These are phyloP conservation scores for Lophium mytilinum DNA, from an alignment of 495 filamentous ascomycete species.

Conservation along the genomic window DNA sequence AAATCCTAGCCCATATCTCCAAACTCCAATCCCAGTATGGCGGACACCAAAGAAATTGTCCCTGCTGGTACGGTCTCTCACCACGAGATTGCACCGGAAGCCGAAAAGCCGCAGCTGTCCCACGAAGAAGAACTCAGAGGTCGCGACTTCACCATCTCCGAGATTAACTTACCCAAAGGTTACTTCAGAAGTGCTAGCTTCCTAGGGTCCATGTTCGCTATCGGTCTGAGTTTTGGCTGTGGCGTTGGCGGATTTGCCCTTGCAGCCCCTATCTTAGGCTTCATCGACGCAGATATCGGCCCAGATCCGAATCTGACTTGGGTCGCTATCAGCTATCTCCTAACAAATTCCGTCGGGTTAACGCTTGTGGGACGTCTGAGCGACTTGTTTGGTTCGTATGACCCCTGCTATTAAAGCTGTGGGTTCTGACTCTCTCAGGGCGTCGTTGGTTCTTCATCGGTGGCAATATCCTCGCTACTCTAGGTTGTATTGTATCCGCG, in stretches of 20 bases:
- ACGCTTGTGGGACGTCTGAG: constrained; percentile 29
- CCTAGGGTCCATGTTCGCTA: constrained; percentile 23
- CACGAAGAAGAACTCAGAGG: constrained; percentile 16
- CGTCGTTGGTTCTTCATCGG: constrained; percentile 28
- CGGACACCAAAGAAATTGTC: background rate
- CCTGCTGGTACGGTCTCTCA: constrained; percentile 4
- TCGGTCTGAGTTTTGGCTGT: constrained; percentile 17
- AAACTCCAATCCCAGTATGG: background rate
- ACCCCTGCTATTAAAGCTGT: background rate
- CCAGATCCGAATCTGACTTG: constrained; percentile 26
- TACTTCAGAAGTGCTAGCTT: constrained; percentile 19
- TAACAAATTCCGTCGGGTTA: constrained; percentile 28
- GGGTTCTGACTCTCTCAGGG: constrained; percentile 1
- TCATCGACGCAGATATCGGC: constrained; percentile 24
- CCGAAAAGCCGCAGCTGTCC: constrained; percentile 3
- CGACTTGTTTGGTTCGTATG: constrained; percentile 27
- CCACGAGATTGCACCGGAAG: constrained; percentile 10
- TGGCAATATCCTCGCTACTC: constrained; percentile 22
- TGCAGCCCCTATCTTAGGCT: constrained; percentile 14
- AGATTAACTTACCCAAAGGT: constrained; percentile 11
- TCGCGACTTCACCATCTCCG: constrained; percentile 15
- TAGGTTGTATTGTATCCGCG: constrained; percentile 29
- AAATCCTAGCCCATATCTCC: background rate
- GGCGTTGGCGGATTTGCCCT: constrained; percentile 20
- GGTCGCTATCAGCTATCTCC: constrained; percentile 26